phyloP scores from a whole-genome alignment of 257 asterid species.

The Paraleonurus japonicus region DNA sequence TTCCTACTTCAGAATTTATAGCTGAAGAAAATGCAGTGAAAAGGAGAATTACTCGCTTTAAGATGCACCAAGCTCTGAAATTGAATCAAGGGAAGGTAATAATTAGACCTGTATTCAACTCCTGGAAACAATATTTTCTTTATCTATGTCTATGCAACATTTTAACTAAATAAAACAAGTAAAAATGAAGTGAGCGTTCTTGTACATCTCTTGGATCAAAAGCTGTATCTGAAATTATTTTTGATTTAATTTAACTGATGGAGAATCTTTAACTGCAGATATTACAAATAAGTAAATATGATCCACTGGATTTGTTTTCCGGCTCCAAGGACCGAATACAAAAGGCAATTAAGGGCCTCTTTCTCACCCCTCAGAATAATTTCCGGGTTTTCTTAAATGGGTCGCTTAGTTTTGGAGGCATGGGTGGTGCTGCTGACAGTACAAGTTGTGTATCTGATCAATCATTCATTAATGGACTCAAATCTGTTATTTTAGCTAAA shows the following conservation, averaged over 20 bases:
- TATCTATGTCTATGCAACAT: constrained; percentile 13
- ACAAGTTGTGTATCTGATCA: constrained; percentile 39
- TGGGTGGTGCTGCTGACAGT: constrained; percentile 59
- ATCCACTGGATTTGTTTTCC: constrained; percentile 89
- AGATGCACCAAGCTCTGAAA: constrained; percentile 90
- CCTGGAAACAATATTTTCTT: background rate
- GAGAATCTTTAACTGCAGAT: constrained; percentile 46
- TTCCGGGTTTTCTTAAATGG: constrained; percentile 93
- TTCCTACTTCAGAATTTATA: constrained; percentile 76
- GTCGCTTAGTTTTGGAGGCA: constrained; percentile 66
- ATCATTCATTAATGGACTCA: constrained; percentile 64
- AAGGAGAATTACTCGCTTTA: constrained; percentile 68
- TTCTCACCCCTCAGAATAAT: constrained; percentile 84
- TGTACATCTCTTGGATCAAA: constrained; percentile 11
- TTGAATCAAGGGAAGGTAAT: constrained; percentile 67
- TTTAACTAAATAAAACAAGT: no score
- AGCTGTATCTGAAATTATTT: constrained; percentile 9
- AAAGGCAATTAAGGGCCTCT: constrained; percentile 64
- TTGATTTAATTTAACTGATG: constrained; percentile 18
- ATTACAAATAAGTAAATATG: constrained; percentile 72
- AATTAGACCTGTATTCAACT: background rate
- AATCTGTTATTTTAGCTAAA: constrained; percentile 52
- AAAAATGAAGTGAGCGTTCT: constrained; percentile 11
- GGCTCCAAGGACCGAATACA: constrained; percentile 72
- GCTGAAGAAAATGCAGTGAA: constrained; percentile 63